phyloP scores from a whole-genome alignment of 2,329 filamentous ascomycete genomes.

The Microdochium paspali region DNA sequence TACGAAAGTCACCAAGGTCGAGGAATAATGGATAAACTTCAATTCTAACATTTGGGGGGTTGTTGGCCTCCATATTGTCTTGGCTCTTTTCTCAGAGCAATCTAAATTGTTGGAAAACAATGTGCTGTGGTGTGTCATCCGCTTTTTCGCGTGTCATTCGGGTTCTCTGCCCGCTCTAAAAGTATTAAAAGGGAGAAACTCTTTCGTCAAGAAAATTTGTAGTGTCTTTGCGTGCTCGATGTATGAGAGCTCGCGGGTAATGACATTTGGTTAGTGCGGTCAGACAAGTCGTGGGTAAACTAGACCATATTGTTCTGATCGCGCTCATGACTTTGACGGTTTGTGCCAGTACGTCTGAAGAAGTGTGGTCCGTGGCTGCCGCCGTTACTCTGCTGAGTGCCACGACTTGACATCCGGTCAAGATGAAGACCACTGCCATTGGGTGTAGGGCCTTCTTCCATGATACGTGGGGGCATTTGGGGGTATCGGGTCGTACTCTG shows the following conservation, averaged over 20 bases:
- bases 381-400: neutral
- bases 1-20: too few species aligned
- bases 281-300: neutral
- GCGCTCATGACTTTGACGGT: neutral
- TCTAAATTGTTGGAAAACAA: too few species aligned
- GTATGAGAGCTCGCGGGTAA: too few species aligned
- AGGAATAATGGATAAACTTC: too few species aligned
- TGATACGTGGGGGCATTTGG: constrained; percentile 13
- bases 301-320: neutral
- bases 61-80: too few species aligned
- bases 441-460: constrained; percentile 2
- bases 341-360: neutral
- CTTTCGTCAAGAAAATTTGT: neutral
- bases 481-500: constrained; percentile 8
- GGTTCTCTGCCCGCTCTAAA: neutral
- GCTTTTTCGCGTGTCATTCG: neutral
- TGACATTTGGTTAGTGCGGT: too few species aligned
- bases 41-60: too few species aligned
- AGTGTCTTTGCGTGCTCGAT: neutral
- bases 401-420: neutral
- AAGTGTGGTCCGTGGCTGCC: neutral
- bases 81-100: too few species aligned
- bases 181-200: neutral
- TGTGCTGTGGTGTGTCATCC: neutral
- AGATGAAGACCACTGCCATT: neutral